Evolutionary conservation across 1,284 basidiomycete species (phyloP), one percentile per base, ranked within the genome.

Genomic region (Pseudozyma flocculosa): DNA sequence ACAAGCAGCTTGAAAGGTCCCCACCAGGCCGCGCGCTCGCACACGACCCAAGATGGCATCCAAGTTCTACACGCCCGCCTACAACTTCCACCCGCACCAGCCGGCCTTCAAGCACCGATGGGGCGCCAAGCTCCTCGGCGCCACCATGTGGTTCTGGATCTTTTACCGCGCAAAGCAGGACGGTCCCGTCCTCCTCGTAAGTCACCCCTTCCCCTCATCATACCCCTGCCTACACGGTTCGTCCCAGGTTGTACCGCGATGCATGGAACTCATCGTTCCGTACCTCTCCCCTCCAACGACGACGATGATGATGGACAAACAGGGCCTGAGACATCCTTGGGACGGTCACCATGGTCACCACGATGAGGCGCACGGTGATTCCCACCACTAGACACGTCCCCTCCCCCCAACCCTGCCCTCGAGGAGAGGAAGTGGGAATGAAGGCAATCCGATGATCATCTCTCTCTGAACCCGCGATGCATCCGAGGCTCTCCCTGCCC

Each of bases 91-190:
- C 43, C 75, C 75, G 23, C 75, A 78, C 51, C 61, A 54, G 18
- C 75, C 75, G 37, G 63, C 72, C 2, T 61, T 72, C 44, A 66
- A 64, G 46, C 75, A 78, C 50, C 52, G 71, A 13, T 68, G 54
- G 50, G 62, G 61, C 5, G 72, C 75, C 41, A 72, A 70, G 51
- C 43, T 78, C 17, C 56, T 78, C 18, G 75, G 75, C 24, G 75
- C 65, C 5, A 70, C 71, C 40, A 76, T 76, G 74, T 75, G 72
- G 73, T 78, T 78, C 56, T 78, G 68, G 69, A 72, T 78, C 54
- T 66, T 78, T 37, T 76, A 76, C 53, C 55, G 75, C 14, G 70
- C 68, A 38, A 75, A 71, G 54, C 71, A 78, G 54, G 75, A 78
- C 44, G 75, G 75, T 29, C 66, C 75, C 24, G 74, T 76, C 36